Base-by-base conservation (phyloP, 2,329 filamentous ascomycete species). In the Rutstroemia sydowiana region DNA sequence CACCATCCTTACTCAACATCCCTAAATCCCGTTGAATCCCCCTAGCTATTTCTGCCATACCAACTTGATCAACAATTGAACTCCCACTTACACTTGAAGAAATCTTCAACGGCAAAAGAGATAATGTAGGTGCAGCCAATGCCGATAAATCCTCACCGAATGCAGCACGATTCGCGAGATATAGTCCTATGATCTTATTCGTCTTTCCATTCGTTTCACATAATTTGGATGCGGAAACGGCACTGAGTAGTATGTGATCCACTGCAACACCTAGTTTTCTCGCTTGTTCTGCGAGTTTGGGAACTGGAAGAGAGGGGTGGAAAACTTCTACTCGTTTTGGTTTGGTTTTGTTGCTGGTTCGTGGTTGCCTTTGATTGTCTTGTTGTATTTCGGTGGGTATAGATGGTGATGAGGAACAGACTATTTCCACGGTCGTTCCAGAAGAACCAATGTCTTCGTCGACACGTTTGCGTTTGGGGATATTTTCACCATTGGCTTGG, bases 201-300 rank as follows among this genome's bases (percentile, higher is more conserved):
- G n/a, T 13, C 10, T 14, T 16, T 5, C 62, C 44, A 28, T 58
- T 62, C 30, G 21, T 3, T n/a, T 10, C 30, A 30, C 3, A 2
- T 21, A 40, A 53, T 30, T 44, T 55, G 30, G 67, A 62, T 56
- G 75, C 78, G 2, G 86, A 80, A 57, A 85, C 87, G 0, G 77
- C 74, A 0, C 88, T 88, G 52, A 95, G 80, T 65, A 95, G 83
- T 0, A 93, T 65, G 0, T 87, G 75, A 58, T 95, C 90, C 1
- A 87, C 65, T 28, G 81, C 84, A 21, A 92, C 64, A 0, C 85
- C 85, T 2, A 75, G 63, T 1, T 64, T 64, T 9, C 75, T 71
- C 9, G 76, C 75, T 18, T 66, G 50, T 1, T 59, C 45, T 43
- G 73, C 73, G 0, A 86, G 61, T 0, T 41, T 32, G 0, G 61